Base-by-base conservation (phyloP, 306 rosid genomes). In the Senna tora region DNA sequence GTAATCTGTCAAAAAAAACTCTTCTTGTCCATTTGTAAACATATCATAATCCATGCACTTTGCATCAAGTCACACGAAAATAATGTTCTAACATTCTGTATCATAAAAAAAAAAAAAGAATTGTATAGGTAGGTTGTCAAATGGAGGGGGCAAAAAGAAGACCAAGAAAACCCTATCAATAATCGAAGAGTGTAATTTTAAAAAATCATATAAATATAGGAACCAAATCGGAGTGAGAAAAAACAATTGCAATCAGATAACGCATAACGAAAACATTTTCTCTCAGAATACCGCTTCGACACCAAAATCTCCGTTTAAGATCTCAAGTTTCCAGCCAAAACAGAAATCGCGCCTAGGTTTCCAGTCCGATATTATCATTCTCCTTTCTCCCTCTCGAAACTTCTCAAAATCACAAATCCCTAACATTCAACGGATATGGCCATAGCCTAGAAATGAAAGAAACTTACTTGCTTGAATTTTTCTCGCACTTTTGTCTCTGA, bases 361-460 rank as follows among this genome's bases (percentile, higher is more conserved):
- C 38, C n/a, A 21, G 7, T 55, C 61, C n/a, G 33, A 32, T 0
- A 55, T 2, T 13, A 13, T 13, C 63, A 68, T 52, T 22, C 52
- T 74, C 41, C 46, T 62, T 34, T n/a, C n/a, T 36, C 54, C 43
- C 56, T 17, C 20, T 4, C 20, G 51, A 78, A 65, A 53, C 6
- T 36, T 6, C 38, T 22, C 63, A 65, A 33, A 72, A 49, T 7
- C 14, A 50, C 54, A 42, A 32, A 33, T 50, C 46, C 52, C 57
- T 51, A 47, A 34, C 11, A 72, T 16, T 16, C 30, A 10, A 39
- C 22, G 16, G n/a, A n/a, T n/a, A n/a, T n/a, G n/a, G n/a, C n/a
- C n/a, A n/a, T n/a, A n/a, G n/a, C n/a, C n/a, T 20, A n/a, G n/a
- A n/a, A n/a, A n/a, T 6, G 3, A 6, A 33, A 33, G 39, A 36